These are phyloP conservation scores for Lachancea mirantina DNA, from an alignment of 805 yeast genomes.

Conservation along the genomic window DNA sequence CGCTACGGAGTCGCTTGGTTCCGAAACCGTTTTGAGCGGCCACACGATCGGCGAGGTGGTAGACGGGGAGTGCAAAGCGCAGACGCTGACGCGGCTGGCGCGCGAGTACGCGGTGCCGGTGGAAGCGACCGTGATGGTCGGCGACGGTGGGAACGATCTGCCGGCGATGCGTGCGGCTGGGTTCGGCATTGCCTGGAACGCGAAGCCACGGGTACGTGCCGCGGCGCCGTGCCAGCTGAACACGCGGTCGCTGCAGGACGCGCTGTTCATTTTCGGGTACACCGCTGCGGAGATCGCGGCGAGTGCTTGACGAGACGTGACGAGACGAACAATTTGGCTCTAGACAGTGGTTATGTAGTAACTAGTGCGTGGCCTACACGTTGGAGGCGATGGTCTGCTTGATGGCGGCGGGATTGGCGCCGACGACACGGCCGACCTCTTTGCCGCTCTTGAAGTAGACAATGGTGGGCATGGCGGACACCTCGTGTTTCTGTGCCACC, in stretches of 20 bases:
- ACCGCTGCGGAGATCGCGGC: constrained; percentile 45
- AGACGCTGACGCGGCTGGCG: constrained; percentile 57
- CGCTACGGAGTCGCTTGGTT: constrained; percentile 38
- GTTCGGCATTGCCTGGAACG: constrained; percentile 94
- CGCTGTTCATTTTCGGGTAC: constrained; percentile 75
- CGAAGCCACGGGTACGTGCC: constrained; percentile 84
- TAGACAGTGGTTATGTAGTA: no score
- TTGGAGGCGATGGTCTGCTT: constrained; percentile 56
- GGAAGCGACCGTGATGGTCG: constrained; percentile 66
- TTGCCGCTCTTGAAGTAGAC: constrained; percentile 78
- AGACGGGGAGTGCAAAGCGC: constrained; percentile 79
- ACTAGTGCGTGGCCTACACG: constrained; percentile 36
- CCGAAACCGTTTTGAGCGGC: constrained; percentile 55
- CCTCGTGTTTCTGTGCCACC: constrained; percentile 59
- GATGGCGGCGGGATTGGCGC: constrained; percentile 84
- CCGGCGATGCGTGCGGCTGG: constrained; percentile 90
- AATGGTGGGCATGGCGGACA: constrained; percentile 60
- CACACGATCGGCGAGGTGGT: constrained; percentile 73
- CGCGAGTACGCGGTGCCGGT: constrained; percentile 45
- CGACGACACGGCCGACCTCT: constrained; percentile 71
- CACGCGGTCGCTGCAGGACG: constrained; percentile 62
- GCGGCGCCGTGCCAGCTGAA: constrained; percentile 80
- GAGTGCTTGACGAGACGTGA: constrained; percentile 14
- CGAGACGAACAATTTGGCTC: no score
- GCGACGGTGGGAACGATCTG: constrained; percentile 96